phyloP scores from a whole-genome alignment of 306 rosid species.

The Cucurbita argyrosperma region DNA sequence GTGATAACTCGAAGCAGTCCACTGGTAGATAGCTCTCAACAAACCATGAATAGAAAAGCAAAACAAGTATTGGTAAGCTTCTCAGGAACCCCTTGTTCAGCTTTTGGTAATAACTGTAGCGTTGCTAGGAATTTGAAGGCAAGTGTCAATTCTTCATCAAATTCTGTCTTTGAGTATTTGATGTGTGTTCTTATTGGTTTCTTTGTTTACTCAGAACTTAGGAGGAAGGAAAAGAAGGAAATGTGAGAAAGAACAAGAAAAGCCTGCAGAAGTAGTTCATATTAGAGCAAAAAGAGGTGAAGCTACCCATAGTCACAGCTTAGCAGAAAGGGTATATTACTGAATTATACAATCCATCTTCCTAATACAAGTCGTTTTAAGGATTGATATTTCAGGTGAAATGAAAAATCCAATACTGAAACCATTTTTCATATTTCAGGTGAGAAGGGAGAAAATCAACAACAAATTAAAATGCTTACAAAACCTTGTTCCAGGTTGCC shows the following conservation, averaged over 20 bases:
- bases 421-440: constrained; percentile 10
- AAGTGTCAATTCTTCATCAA: not conserved
- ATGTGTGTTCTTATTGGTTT: not conserved
- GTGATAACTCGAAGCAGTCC: not conserved
- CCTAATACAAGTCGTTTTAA: not conserved
- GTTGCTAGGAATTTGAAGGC: not conserved
- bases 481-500: constrained; percentile 24
- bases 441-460: constrained; percentile 23
- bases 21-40: not conserved
- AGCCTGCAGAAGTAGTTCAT: constrained; percentile 16
- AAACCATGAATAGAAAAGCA: not conserved
- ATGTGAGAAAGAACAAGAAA: constrained; percentile 9
- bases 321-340: constrained; percentile 23
- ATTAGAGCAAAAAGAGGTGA: constrained; percentile 27
- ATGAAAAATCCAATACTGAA: not conserved
- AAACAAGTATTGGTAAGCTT: not conserved
- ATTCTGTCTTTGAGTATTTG: not conserved
- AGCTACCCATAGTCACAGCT: constrained; percentile 28
- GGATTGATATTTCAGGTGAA: not conserved
- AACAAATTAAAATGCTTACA: constrained; percentile 16
- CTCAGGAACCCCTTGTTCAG: not conserved
- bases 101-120: not conserved
- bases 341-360: not conserved
- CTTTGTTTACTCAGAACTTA: constrained; percentile 9
- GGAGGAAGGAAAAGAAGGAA: constrained; percentile 8